These are phyloP conservation scores for Candida tropicalis DNA, from an alignment of 1,139 yeast species.

Conservation along the genomic window DNA sequence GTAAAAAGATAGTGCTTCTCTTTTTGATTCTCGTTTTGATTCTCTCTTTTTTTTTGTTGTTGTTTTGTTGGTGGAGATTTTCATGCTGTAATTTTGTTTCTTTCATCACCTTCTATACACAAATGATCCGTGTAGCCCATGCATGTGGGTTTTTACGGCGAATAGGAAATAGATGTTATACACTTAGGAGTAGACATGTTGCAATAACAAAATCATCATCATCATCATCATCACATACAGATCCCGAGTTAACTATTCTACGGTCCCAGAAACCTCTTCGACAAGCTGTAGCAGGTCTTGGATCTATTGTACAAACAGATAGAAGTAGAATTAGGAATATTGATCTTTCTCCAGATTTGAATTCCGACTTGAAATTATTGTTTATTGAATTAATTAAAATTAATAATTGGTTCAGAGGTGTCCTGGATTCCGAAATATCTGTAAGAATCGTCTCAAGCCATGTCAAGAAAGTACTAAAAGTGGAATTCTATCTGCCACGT, in stretches of 20 bases:
- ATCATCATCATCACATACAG: too few relatives aligned
- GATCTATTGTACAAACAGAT: background rate
- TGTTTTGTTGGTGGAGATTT: too few relatives aligned
- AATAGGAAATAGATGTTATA: background rate
- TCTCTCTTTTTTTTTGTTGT: too few relatives aligned
- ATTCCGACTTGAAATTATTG: background rate
- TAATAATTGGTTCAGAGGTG: background rate
- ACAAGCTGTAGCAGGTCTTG: background rate
- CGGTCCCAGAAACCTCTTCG: background rate
- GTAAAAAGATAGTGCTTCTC: too few relatives aligned
- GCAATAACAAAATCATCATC: too few relatives aligned
- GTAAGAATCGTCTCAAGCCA: background rate
- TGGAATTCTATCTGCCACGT: background rate
- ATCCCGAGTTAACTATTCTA: background rate
- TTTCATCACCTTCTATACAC: too few relatives aligned
- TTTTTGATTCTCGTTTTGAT: too few relatives aligned
- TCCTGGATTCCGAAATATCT: background rate
- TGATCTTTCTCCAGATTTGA: background rate
- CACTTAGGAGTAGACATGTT: background rate
- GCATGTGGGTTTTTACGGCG: background rate
- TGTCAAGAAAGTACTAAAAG: background rate
- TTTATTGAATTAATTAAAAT: background rate
- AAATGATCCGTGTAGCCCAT: background rate
- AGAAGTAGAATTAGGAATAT: background rate
- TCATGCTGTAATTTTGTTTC: too few relatives aligned